These are phyloP conservation scores for Plectranthus barbatus DNA, from an alignment of 257 asterid species.

Conservation along the genomic window DNA sequence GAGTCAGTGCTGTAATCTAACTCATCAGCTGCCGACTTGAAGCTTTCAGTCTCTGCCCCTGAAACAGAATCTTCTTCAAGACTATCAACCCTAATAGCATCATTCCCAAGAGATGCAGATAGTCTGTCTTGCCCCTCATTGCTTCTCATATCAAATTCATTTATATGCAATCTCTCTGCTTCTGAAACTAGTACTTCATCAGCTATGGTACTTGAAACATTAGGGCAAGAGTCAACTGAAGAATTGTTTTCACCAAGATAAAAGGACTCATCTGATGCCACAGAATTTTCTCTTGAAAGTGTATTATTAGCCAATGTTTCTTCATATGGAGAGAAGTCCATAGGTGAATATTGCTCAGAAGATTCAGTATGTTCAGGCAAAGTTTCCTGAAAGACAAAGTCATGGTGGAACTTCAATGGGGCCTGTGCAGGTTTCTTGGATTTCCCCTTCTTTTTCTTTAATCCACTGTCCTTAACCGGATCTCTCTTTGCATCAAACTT, in stretches of 20 bases:
- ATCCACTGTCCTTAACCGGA: constrained; percentile 39
- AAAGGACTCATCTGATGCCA: constrained; percentile 56
- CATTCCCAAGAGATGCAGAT: constrained; percentile 20
- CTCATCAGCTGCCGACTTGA: constrained; percentile 77
- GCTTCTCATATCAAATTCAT: constrained; percentile 29
- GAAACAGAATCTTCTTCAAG: constrained; percentile 61
- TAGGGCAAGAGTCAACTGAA: constrained; percentile 33
- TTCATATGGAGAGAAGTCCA: constrained; percentile 87
- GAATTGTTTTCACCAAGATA: constrained; percentile 35
- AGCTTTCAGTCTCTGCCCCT: constrained; percentile 82
- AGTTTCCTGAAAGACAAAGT: constrained; percentile 34
- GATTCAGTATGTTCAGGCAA: constrained; percentile 36
- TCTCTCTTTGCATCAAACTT: constrained; percentile 60
- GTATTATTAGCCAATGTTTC: constrained; percentile 40
- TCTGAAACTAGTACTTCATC: constrained; percentile 51
- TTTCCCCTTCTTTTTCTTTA: constrained; percentile 77
- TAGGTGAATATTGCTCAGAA: constrained; percentile 74
- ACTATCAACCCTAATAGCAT: constrained; percentile 29
- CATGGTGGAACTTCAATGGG: constrained; percentile 39
- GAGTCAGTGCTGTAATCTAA: constrained; percentile 63
- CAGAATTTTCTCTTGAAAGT: constrained; percentile 63
- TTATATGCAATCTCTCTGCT: constrained; percentile 35
- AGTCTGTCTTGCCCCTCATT: constrained; percentile 24
- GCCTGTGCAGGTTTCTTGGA: constrained; percentile 34
- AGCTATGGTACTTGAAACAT: constrained; percentile 26